Percentiles rank a stretch among this genome's conserved stretches.
These are phyloP conservation scores for Xerocomellus chrysenteron DNA, from an alignment of 768 basidiomycete species.

Conservation along the genomic window DNA sequence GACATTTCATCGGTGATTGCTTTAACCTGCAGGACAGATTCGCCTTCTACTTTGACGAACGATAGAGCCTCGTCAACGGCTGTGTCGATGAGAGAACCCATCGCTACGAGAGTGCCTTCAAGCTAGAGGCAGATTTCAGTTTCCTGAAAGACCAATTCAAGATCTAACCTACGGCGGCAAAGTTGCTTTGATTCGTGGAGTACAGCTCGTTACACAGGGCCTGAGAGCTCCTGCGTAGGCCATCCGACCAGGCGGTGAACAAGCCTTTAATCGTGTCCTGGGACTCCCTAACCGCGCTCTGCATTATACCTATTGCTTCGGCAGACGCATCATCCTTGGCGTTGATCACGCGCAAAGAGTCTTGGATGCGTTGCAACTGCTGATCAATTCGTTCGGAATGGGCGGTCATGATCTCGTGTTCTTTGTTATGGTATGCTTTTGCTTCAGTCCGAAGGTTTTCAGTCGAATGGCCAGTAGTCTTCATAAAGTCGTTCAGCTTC, in stretches of 20 bases:
- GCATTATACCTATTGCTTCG: slow-evolving; percentile 49
- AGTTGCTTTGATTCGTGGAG: slow-evolving; percentile 42
- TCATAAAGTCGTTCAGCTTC: slow-evolving; percentile 62
- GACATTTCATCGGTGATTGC: slow-evolving; percentile 45
- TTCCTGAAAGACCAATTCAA: not conserved
- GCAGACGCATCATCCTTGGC: slow-evolving; percentile 54
- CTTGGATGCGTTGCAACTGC: slow-evolving; percentile 55
- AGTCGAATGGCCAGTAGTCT: slow-evolving; percentile 52
- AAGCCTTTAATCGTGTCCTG: slow-evolving; percentile 52
- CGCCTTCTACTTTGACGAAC: slow-evolving; percentile 56
- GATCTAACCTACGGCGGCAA: slow-evolving; percentile 40
- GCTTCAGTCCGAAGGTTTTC: slow-evolving; percentile 54
- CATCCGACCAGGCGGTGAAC: slow-evolving; percentile 55
- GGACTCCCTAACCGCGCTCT: slow-evolving; percentile 49
- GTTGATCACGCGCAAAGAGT: slow-evolving; percentile 52
- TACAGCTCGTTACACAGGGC: slow-evolving; percentile 48
- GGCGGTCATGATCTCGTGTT: slow-evolving; percentile 50
- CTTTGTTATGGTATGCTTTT: slow-evolving; percentile 53
- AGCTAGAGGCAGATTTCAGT: slow-evolving; percentile 33
- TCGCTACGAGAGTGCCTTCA: slow-evolving; percentile 56
- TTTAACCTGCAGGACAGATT: slow-evolving; percentile 50
- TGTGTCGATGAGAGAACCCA: slow-evolving; percentile 59
- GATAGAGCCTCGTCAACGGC: slow-evolving; percentile 56
- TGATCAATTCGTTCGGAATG: slow-evolving; percentile 56
- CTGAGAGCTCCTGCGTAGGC: slow-evolving; percentile 49